Base-by-base conservation (phyloP, 345 rosid genomes). In the Moringa oleifera region DNA sequence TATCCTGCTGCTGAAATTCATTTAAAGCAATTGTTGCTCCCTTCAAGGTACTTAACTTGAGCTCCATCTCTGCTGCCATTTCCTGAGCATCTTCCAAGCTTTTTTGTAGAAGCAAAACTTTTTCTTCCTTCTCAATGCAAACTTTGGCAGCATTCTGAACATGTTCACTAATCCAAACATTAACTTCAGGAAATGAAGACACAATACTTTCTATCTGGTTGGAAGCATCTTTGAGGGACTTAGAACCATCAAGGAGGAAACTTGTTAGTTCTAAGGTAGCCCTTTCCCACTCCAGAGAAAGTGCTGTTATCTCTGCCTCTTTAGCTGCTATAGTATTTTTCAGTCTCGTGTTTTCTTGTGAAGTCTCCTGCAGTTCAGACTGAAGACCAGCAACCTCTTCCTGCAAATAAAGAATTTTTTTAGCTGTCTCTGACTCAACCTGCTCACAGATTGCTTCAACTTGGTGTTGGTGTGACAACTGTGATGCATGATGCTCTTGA, bases 31-130 rank as follows among this genome's bases (percentile, higher is more conserved):
- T 59, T 33, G 91, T 74, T 65, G 95, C 95, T 49, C 78, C 85
- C 75, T 83, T 87, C 76, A 92, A 77, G 61, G 82, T 78, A 75
- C 67, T 77, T 61, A 89, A 72, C 76, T 84, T 92, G 75, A 80
- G 71, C 64, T 89, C 89, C 98, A 89, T 81, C 54, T 84, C 98
- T 53, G 61, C 52, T 46, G 81, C 79, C 84, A 82, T 75, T 72
- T 78, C 80, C 72, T 78, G 85, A 64, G 98, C 89, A 67, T 85
- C 91, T 79, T 85, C 93, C 80, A 92, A 81, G 79, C 95, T 84
- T 77, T 75, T 79, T 73, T 92, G 88, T 50, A 92, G 82, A 60
- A 73, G 79, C 62, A 82, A 74, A 66, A 87, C 82, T 58, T 80
- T 76, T 77, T 87, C 91, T 74, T 92, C 96, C 76, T 89, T 89